Evolutionary conservation across 441 rosid species (phyloP), one percentile per base, ranked within the genome.

Genomic region (Corymbia calophylla): DNA sequence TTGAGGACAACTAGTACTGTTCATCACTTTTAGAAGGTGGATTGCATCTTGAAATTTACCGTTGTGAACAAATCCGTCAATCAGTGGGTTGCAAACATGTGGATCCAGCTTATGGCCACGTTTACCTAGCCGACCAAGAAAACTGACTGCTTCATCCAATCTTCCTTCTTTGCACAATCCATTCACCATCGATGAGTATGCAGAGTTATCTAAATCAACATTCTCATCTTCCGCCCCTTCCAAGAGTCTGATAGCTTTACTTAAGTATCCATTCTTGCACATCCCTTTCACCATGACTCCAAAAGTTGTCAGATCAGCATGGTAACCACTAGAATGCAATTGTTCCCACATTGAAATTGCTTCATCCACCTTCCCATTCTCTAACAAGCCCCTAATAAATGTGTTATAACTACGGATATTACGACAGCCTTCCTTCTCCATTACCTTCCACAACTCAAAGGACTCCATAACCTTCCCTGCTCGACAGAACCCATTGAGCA

Each of bases 221-320:
- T 93, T 93, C 89, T 86, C 90, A 90, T 88, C 91, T 92, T 94
- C 94, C n/a, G 94, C 96, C 90, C 90, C 97, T 88, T 93, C 92
- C 87, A 96, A 91, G 89, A 97, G 91, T 87, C 86, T 92, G 86
- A 96, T 92, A 90, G 99, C 98, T 93, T 93, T 97, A 89, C 94
- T 95, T 90, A 96, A 90, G 58, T 93, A 93, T n/a, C 97, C 97
- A 93, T 95, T 98, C 91, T 94, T 93, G 86, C 99, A 96, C 87
- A 97, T 93, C 88, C 99, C 99, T 88, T 95, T 95, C 91, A 96
- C 93, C 91, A 96, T 87, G 88, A 97, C 91, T 88, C 96, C 96
- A 87, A 93, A 94, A 88, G 96, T 95, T 48, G 91, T 94, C n/a
- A 95, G 90, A 91, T 97, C 96, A 32, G 97, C 94, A 60, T 81